Conservation (phyloP, 1,139 yeast genomes). For the Hemisphaericaspora lyxosophila region DNA sequence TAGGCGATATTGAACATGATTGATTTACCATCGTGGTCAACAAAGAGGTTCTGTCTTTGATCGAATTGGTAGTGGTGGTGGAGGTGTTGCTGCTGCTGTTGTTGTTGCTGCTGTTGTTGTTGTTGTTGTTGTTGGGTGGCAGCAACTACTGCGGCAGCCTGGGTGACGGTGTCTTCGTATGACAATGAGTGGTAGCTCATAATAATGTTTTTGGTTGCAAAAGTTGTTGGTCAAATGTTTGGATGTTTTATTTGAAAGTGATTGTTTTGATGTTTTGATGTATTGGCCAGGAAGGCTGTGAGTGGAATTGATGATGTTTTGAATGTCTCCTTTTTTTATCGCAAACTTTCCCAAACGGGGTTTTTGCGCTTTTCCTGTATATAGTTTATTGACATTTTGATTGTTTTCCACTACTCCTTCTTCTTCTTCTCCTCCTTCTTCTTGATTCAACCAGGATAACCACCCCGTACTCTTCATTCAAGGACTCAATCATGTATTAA, state of each 20-base stretch:
- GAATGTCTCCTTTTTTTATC: too few species aligned
- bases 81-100: background rate
- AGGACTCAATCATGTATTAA: too few species aligned
- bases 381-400: too few species aligned
- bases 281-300: too few species aligned
- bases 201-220: slow-evolving; percentile 4
- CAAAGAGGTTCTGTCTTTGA: slow-evolving; percentile 7
- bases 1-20: slow-evolving; percentile 25
- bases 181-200: slow-evolving; percentile 5
- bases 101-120: slow-evolving; percentile 6
- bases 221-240: slow-evolving; percentile 1
- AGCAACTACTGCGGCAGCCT: slow-evolving; percentile 11
- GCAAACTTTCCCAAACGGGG: too few species aligned
- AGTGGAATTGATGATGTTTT: slow-evolving; percentile 2
- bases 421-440: too few species aligned
- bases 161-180: slow-evolving; percentile 5
- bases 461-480: too few species aligned
- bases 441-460: too few species aligned
- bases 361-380: too few species aligned
- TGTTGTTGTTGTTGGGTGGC: slow-evolving; percentile 12
- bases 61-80: slow-evolving; percentile 7
- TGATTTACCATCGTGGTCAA: slow-evolving; percentile 16
- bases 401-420: too few species aligned
- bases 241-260: slow-evolving; percentile 3
- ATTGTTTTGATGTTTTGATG: too few species aligned